These are phyloP conservation scores for Arthromyces matolae DNA, from an alignment of 768 basidiomycete species.

Conservation along the genomic window DNA sequence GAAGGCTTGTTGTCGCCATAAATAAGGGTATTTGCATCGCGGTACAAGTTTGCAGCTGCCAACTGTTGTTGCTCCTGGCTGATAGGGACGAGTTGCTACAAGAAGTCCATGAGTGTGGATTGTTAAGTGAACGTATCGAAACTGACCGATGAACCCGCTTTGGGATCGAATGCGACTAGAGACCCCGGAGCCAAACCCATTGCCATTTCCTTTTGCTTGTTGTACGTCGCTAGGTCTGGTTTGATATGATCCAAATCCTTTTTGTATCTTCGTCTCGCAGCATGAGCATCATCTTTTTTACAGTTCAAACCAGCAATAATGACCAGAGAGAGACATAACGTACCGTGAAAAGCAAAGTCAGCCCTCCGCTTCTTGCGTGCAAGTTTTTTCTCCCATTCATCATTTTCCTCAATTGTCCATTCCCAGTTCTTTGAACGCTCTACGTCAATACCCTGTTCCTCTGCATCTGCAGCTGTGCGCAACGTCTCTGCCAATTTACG, in stretches of 20 bases:
- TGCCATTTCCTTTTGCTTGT: slow-evolving; percentile 83
- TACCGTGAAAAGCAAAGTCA: slow-evolving; percentile 91
- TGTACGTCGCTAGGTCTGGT: slow-evolving; percentile 84
- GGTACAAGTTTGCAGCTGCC: slow-evolving; percentile 80
- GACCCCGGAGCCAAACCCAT: slow-evolving; percentile 72
- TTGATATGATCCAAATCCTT: slow-evolving; percentile 87
- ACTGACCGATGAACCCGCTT: slow-evolving; percentile 34
- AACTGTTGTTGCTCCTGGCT: slow-evolving; percentile 65
- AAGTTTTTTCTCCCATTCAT: slow-evolving; percentile 91
- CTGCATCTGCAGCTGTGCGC: slow-evolving; percentile 81
- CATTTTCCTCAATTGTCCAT: slow-evolving; percentile 93
- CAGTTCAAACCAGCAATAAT: neutral
- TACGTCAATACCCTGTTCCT: slow-evolving; percentile 88
- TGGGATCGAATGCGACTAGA: slow-evolving; percentile 56
- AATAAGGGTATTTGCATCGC: slow-evolving; percentile 87
- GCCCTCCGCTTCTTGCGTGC: slow-evolving; percentile 79
- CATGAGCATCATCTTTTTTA: slow-evolving; percentile 80
- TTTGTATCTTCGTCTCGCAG: slow-evolving; percentile 87
- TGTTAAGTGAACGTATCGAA: neutral
- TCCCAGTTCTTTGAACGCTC: slow-evolving; percentile 93
- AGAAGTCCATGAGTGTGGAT: slow-evolving; percentile 8
- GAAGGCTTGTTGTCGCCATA: slow-evolving; percentile 95
- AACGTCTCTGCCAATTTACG: slow-evolving; percentile 86
- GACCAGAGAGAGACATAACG: slow-evolving; percentile 25
- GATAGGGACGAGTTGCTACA: slow-evolving; percentile 49